Evolutionary conservation across 2,329 filamentous ascomycete species (phyloP), one percentile per base, ranked within the genome.

Genomic region (Immersiporthe knoxdaviesiana): DNA sequence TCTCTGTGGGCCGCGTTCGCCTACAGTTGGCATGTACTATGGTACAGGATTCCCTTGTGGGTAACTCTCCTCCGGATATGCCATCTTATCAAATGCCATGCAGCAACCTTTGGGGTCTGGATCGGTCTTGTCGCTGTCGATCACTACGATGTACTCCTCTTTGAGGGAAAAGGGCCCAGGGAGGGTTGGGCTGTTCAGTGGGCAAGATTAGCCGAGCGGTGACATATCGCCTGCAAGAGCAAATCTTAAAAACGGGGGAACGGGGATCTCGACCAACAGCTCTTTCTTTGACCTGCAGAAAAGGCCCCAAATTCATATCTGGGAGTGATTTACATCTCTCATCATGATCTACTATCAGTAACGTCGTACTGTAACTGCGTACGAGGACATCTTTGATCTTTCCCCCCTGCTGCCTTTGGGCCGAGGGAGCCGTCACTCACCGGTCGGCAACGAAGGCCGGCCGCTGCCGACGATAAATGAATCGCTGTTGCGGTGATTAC

Each of bases 281-380:
- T 24, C 35, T 47, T 21, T n/a, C 66, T 24, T 35, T 16, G 24
- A n/a, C 44, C 27, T 64, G 66, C 66, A 68, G 60, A 52, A 21
- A 32, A n/a, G n/a, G n/a, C n/a, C 35, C 16, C 47, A 39, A 47
- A 27, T 64, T 58, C 50, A 65, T 59, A 64, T 35, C 27, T 30
- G 27, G 60, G 27, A 37, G 35, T n/a, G 14, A 47, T 37, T 64
- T 41, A 7, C 56, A 37, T 21, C 8, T 21, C 8, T 37, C 54
- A 58, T 58, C 21, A 24, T 32, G 24, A 30, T 56, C 52, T 32
- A 11, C 44, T n/a, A n/a, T n/a, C n/a, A n/a, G n/a, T n/a, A n/a
- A n/a, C n/a, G n/a, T n/a, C n/a, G n/a, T n/a, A n/a, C n/a, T n/a
- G n/a, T n/a, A n/a, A n/a, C n/a, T n/a, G n/a, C n/a, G 44, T 47